Base-by-base conservation (phyloP, 768 basidiomycete genomes). In the Suillus subluteus region DNA sequence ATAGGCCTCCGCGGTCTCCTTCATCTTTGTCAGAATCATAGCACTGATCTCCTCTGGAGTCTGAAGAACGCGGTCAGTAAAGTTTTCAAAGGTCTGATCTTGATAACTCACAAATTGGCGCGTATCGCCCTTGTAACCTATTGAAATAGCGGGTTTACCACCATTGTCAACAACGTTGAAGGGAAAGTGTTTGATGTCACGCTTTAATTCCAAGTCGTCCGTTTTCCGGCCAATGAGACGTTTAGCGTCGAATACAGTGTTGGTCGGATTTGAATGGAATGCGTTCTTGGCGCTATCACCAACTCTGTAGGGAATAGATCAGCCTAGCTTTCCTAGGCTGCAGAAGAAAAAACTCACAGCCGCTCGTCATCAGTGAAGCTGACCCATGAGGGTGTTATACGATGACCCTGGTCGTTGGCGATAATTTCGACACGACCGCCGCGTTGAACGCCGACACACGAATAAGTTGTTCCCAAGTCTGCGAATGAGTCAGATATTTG, bases 1-100 rank as follows among this genome's bases (percentile, higher is more conserved):
- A 82, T 97, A 98, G 21, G 96, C 92, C 85, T 98, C 97, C 65
- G 97, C 97, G 35, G 95, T 99, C 84, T 99, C 97, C 87, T 98
- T 98, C 97, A 99, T 98, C 86, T 98, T 99, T 67, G 79, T 83
- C 64, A 99, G 84, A 73, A 99, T 86, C 97, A 98, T 99, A 66
- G 97, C 96, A 52, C 90, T 92, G 72, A 99, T 89, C 81, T 98
- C 95, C 79, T 97, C 96, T 8, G 96, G 92, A 0, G 94, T 90
- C 94, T 95, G 55, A 21, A n/a, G 66, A 26, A 50, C 58, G 43
- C 26, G 37, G 15, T 67, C 15, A 68, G 35, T 1, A 58, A 18
- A 3, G 23, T 9, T 4, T 18, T 13, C 11, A 26, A 50, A 54
- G 0, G 2, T 52, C 38, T 18, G 12, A 6, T 13, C n/a, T 37